Base-by-base conservation (phyloP, 352 stramenopile species). In the Peronospora farinosa region DNA sequence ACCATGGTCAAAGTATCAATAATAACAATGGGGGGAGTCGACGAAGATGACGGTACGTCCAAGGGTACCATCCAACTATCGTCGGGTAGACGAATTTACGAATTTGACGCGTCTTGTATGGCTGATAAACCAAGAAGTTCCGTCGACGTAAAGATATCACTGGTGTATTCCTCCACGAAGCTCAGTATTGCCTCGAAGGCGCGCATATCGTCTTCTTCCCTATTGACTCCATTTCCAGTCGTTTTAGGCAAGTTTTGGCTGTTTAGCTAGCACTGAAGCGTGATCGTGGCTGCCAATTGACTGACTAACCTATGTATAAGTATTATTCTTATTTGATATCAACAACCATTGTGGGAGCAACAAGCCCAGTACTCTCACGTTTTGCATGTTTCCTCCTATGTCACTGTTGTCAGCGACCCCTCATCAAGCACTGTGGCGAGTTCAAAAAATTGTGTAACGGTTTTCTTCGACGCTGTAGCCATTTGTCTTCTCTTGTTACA, bases 101-200 rank as follows among this genome's bases (percentile, higher is more conserved):
- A 51, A 21, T 40, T 56, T 4, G 57, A 60, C 13, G 51, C 40
- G 25, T 60, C 57, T 16, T 44, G 60, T 8, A 32, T 60, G 25
- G 56, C 57, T 8, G 45, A 56, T 10, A 65, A 45, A 21, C 37
- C 15, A 1, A 51, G 51, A 39, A 56, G 27, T 1, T 60, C 57
- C 7, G 27, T 37, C 7, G 51, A 51, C 0, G 11, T 21, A 15
- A 56, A 40, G 16, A 45, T 16, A 21, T 65, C 57, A 33, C 25
- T 65, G 12, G 50, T 44, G 16, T 57, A 68, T 44, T 62, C 60
- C 35, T 68, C 55, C 40, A 68, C 46, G 40, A 68, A 68, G 54
- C 43, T 61, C 15, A 68, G 45, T 36, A 55, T 63, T 3, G 60
- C 60, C 40, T 59, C 55, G 36, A 68, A 65, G 7, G 57, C 57